Conservation (phyloP, 176 grass and related monocot species). For the Cenchrus americanus region DNA sequence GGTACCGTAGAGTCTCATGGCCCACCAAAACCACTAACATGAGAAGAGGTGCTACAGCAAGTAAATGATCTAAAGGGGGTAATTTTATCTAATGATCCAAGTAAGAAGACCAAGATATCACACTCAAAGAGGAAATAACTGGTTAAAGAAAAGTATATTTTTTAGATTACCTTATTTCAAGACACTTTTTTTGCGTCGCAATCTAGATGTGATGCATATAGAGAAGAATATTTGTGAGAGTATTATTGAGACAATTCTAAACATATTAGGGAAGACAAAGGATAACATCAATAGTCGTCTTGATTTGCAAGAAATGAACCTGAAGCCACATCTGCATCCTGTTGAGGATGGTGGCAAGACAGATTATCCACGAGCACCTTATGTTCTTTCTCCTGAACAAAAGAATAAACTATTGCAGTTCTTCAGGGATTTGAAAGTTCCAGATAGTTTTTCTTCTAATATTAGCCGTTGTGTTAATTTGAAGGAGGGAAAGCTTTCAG, state of each 20-base stretch:
- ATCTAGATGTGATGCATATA: neutral
- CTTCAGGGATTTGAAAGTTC: neutral
- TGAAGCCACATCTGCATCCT: neutral
- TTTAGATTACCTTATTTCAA: neutral
- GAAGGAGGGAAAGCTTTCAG: neutral
- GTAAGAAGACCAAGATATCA: constrained; percentile 2
- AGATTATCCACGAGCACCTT: neutral
- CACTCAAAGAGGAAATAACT: neutral
- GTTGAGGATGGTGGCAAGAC: neutral
- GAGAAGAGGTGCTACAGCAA: neutral
- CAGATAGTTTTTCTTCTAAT: constrained; percentile 2
- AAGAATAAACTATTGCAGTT: neutral
- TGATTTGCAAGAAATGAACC: neutral
- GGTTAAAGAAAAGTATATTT: constrained; percentile 3
- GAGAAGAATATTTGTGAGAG: neutral
- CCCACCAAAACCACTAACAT: neutral
- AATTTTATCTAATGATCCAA: neutral
- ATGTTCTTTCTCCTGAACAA: neutral
- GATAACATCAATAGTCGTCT: neutral
- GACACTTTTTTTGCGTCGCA: neutral
- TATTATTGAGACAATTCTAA: neutral
- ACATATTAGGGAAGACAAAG: neutral
- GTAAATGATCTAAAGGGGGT: neutral
- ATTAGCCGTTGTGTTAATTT: neutral
- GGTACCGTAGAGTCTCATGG: neutral